Evolutionary conservation across 2,329 filamentous ascomycete genomes (phyloP).

Genomic region (Microdochium trichocladiopsis): DNA sequence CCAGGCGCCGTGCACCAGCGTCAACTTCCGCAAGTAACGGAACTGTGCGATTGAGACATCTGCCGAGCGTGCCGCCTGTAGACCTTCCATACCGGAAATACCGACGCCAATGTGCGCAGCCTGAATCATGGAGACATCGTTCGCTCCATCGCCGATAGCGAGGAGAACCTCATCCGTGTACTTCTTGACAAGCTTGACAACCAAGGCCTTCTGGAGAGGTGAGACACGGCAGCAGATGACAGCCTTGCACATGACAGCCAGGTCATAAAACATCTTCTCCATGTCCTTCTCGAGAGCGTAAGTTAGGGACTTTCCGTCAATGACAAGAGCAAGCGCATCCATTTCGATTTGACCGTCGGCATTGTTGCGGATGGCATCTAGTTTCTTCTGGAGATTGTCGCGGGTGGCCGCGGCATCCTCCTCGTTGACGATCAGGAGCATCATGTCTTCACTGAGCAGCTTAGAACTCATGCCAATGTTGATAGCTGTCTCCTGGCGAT

Average conservation of each 20-base stretch:
- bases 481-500: conserved; percentile 97
- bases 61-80: conserved; percentile 91
- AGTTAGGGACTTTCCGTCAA: conserved; percentile 92
- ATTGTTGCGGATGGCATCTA: conserved; percentile 83
- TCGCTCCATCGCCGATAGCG: conserved; percentile 94
- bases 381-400: conserved; percentile 87
- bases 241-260: conserved; percentile 96
- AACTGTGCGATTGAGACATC: conserved; percentile 97
- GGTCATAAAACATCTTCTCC: conserved; percentile 87
- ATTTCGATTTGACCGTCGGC: conserved; percentile 68
- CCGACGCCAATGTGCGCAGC: conserved; percentile 96
- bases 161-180: conserved; percentile 85
- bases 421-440: conserved; percentile 91
- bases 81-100: conserved; percentile 93
- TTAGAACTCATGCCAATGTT: conserved; percentile 99
- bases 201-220: conserved; percentile 90
- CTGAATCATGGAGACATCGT: conserved; percentile 99
- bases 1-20: conserved; percentile 94
- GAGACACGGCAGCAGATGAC: conserved; percentile 98
- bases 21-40: conserved; percentile 84
- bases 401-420: conserved; percentile 71
- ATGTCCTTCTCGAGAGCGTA: conserved; percentile 89
- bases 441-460: conserved; percentile 97
- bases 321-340: conserved; percentile 84
- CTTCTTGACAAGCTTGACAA: conserved; percentile 96